Evolutionary conservation across 2,329 filamentous ascomycete species (phyloP), one percentile per base, ranked within the genome.

Genomic region (Aspergillus aculeatus): DNA sequence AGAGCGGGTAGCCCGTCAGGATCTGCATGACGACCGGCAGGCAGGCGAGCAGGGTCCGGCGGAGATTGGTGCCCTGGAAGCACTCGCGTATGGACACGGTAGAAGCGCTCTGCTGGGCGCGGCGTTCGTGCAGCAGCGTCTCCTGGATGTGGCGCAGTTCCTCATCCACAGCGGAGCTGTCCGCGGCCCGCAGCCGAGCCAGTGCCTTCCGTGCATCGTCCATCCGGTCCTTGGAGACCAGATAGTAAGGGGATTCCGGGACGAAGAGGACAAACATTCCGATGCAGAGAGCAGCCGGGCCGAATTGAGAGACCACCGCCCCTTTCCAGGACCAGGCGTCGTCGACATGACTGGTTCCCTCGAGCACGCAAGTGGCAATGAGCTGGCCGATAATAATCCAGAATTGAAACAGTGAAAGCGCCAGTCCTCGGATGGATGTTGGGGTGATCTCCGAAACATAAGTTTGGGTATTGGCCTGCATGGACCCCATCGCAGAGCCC

Each of bases 401-500:
- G 31, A 53, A 53, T 31, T 53, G 50, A 21, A 53, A 53, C 31
- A 53, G 31, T 9, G 50, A 53, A 4, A 53, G 50, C 7, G 50
- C 35, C 31, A 53, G 29, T 7, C 50, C 50, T 16, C 50, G 50
- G 16, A 53, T 53, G 3, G 50, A 14, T n/a, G 50, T 53, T 41
- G 50, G 50, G 10, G 50, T 53, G 50, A 53, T 53, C 16, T 53
- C 50, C 4, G 50, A 53, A 24, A 53, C 50, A 23, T 21, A 53
- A 2, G 50, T 53, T 38, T 53, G 50, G 3, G 50, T 53, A 19
- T 41, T 53, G n/a, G 31, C 31, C 16, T 53, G 50, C 50, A 53
- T 53, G 50, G 50, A 53, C 16, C 50, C 50, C 50, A 53, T 53
- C 6, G 50, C 50, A 14, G 50, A 4, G n/a, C 50, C 50, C 50